These are phyloP conservation scores for Pelargonium myrrhifolium DNA, from an alignment of 441 rosid genomes.

Conservation along the genomic window DNA sequence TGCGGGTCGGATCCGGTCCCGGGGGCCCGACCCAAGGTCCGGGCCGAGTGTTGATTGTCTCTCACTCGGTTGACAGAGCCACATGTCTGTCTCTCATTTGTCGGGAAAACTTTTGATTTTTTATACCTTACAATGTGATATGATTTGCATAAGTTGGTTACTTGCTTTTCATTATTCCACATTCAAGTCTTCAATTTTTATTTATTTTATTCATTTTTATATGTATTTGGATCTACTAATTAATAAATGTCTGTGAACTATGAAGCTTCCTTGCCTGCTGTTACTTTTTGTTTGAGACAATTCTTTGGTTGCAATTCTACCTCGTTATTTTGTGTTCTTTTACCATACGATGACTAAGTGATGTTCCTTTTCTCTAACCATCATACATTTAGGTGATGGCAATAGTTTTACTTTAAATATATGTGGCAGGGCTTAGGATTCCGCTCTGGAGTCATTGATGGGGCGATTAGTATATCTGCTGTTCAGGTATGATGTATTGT, in stretches of 20 bases:
- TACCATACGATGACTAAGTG: neutral
- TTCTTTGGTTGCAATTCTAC: neutral
- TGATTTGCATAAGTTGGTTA: neutral
- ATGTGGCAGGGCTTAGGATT: conserved; percentile 69
- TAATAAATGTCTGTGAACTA: neutral
- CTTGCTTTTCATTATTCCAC: neutral
- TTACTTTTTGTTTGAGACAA: neutral
- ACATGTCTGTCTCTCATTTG: no score
- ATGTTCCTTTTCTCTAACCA: neutral
- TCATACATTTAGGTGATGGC: neutral
- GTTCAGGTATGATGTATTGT: conserved; percentile 49
- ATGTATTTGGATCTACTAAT: neutral
- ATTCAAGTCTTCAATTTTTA: neutral
- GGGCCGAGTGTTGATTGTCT: no score
- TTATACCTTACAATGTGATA: no score
- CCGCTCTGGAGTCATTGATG: conserved; percentile 78
- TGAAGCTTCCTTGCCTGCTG: no score
- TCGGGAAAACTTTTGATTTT: no score
- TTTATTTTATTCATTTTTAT: no score
- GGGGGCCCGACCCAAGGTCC: no score
- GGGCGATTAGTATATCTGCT: conserved; percentile 92
- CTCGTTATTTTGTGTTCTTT: neutral
- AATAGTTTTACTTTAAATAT: neutral
- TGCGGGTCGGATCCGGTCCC: no score
- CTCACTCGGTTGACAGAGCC: no score